A percentile compares a stretch with the other conserved stretches of the same genome.
These are phyloP conservation scores for Phaeotremella fagi DNA, from an alignment of 768 basidiomycete species.

Conservation along the genomic window DNA sequence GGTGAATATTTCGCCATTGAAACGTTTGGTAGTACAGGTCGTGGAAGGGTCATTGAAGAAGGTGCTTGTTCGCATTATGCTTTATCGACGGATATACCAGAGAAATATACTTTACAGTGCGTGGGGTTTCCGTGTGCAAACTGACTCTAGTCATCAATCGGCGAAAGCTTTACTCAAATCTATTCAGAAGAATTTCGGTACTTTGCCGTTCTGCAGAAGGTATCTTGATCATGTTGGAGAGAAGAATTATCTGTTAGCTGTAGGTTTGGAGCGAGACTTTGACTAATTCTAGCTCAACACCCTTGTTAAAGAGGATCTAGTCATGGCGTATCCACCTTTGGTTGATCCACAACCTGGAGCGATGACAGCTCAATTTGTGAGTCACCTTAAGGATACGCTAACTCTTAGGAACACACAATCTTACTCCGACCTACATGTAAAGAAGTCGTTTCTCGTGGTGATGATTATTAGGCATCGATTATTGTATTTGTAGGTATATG, in stretches of 20 bases:
- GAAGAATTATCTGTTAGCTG: conserved; percentile 85
- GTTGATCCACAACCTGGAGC: conserved; percentile 66
- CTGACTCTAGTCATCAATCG: conserved; percentile 60
- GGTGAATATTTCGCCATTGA: conserved; percentile 99
- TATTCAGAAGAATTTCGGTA: conserved; percentile 90
- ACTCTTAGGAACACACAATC: conserved; percentile 51
- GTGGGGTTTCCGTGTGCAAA: conserved; percentile 23
- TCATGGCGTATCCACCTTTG: conserved; percentile 87
- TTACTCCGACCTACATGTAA: conserved; percentile 53
- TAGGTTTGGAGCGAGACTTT: conserved; percentile 46
- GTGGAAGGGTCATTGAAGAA: conserved; percentile 77
- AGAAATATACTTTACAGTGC: conserved; percentile 57
- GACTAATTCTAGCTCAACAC: conserved; percentile 65
- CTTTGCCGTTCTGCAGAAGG: conserved; percentile 88
- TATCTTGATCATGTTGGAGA: conserved; percentile 91
- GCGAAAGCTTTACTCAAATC: conserved; percentile 79
- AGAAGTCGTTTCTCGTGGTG: conserved; percentile 53
- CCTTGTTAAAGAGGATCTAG: conserved; percentile 79
- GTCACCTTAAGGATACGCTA: conserved; percentile 2
- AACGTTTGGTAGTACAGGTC: conserved; percentile 96
- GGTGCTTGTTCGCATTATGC: conserved; percentile 95
- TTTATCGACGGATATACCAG: conserved; percentile 33
- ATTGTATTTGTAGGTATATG: not conserved
- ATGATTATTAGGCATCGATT: conserved; percentile 49
- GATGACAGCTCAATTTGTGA: conserved; percentile 79